Conservation (phyloP, 2,329 filamentous ascomycete genomes). For the Phoma sp. region DNA sequence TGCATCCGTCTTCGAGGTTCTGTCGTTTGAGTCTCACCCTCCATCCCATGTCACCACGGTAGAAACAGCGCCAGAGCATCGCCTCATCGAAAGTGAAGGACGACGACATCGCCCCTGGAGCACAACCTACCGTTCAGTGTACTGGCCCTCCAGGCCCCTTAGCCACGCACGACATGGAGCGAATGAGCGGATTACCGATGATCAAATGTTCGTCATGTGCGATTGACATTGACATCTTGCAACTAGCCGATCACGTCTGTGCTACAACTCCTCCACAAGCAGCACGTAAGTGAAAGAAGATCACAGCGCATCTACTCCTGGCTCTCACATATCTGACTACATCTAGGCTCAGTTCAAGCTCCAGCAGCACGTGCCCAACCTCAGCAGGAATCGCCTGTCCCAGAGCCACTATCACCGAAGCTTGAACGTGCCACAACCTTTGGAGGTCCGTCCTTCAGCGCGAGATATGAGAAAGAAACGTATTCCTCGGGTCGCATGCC, state of each 20-base stretch:
- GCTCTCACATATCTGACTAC: constrained; percentile 1
- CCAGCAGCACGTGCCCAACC: constrained; percentile 2
- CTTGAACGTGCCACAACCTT: constrained; percentile 45
- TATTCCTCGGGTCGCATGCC: constrained; percentile 54
- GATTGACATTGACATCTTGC: constrained; percentile 77
- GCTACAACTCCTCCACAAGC: constrained; percentile 46
- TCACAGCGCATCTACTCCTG: not conserved
- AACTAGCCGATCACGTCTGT: constrained; percentile 87
- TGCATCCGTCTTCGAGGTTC: constrained; percentile 28
- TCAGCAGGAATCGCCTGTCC: constrained; percentile 11
- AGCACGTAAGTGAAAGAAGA: constrained; percentile 50
- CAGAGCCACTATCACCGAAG: constrained; percentile 23
- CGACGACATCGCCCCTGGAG: constrained; percentile 7
- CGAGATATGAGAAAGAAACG: constrained; percentile 31
- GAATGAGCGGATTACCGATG: constrained; percentile 44
- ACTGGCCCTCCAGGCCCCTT: constrained; percentile 5
- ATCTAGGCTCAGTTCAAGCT: constrained; percentile 1
- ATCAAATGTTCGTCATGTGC: constrained; percentile 51
- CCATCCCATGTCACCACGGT: constrained; percentile 34
- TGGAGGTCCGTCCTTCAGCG: constrained; percentile 35
- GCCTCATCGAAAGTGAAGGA: constrained; percentile 4
- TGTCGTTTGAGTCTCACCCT: constrained; percentile 22
- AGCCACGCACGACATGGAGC: constrained; percentile 34
- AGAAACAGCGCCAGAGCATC: constrained; percentile 24
- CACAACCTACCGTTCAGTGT: constrained; percentile 2